Evolutionary conservation across 495 filamentous ascomycete species (phyloP).

Genomic region (Clohesyomyces aquaticus): DNA sequence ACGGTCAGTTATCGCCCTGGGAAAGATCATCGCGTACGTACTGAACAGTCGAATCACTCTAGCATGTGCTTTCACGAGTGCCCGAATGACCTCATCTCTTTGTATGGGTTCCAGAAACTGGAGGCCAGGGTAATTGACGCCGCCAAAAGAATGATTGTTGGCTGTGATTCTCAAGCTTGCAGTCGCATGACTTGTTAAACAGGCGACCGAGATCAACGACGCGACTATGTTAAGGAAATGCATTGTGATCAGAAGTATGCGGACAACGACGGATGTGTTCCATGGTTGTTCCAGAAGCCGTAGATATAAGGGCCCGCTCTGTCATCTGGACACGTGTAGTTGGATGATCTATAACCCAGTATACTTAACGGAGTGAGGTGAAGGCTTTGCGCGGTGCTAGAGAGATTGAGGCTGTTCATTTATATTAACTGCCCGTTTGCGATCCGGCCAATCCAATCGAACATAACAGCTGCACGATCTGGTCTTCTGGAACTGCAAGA

Average conservation of each 20-base stretch:
- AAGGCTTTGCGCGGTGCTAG: conserved; percentile 8
- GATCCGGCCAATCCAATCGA: conserved; percentile 20
- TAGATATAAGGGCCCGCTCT: conserved; percentile 24
- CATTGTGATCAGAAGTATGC: conserved; percentile 33
- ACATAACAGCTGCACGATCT: conserved; percentile 1
- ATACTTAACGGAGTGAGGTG: conserved; percentile 11
- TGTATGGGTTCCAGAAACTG: conserved; percentile 25
- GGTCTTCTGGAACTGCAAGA: background rate
- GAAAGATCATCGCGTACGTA: conserved; percentile 6
- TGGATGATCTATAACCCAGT: conserved; percentile 23
- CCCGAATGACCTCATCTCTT: conserved; percentile 27
- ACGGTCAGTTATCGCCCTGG: background rate
- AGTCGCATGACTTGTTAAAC: conserved; percentile 19
- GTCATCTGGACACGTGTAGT: conserved; percentile 38
- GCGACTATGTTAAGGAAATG: conserved; percentile 21
- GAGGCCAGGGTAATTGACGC: conserved; percentile 34
- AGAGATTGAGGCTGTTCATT: conserved; percentile 38
- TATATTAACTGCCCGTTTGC: conserved; percentile 34
- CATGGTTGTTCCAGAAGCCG: conserved; percentile 21
- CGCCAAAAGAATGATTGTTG: conserved; percentile 35
- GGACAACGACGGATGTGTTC: conserved; percentile 20
- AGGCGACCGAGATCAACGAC: conserved; percentile 15
- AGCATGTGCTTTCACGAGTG: conserved; percentile 30
- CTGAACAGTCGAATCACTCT: conserved; percentile 38
- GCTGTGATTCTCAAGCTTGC: conserved; percentile 32